Evolutionary conservation across 2,329 filamentous ascomycete species (phyloP).

Genomic region (Fusarium sarcochroum): DNA sequence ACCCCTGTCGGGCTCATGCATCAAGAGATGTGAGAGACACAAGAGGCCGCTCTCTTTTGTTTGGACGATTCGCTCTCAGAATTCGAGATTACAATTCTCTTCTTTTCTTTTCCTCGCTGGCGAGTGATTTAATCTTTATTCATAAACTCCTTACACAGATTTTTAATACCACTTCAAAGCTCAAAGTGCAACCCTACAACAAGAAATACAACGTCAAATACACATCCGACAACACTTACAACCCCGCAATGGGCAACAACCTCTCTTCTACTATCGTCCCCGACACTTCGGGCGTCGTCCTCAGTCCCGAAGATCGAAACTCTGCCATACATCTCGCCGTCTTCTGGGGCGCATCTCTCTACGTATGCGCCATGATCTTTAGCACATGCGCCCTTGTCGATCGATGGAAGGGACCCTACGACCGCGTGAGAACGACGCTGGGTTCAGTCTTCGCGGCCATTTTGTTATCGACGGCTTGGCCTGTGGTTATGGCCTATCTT

Average conservation of each 20-base stretch:
- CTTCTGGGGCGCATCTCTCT: conserved; percentile 54
- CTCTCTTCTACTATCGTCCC: conserved; percentile 56
- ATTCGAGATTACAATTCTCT: not conserved
- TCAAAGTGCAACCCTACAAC: conserved; percentile 1
- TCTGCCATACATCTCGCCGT: conserved; percentile 53
- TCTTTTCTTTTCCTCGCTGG: conserved; percentile 46
- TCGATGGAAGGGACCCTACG: conserved; percentile 58
- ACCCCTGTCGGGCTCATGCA: conserved; percentile 38
- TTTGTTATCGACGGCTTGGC: conserved; percentile 55
- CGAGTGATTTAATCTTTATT: conserved; percentile 39
- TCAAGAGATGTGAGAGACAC: not conserved
- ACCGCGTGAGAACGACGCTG: conserved; percentile 50
- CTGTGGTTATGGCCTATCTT: conserved; percentile 55
- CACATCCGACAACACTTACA: conserved; percentile 7
- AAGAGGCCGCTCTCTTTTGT: conserved; percentile 30
- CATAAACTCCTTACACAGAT: conserved; percentile 12
- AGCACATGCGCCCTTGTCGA: conserved; percentile 59
- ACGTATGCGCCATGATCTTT: conserved; percentile 59
- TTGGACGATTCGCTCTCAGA: conserved; percentile 21
- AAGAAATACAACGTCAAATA: not conserved
- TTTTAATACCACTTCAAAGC: not conserved
- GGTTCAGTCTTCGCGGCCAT: conserved; percentile 51
- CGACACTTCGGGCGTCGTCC: conserved; percentile 55
- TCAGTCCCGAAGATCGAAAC: conserved; percentile 51
- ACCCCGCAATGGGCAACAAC: conserved; percentile 56